Base-by-base conservation (phyloP, 1,139 yeast genomes). In the Pichia inconspicua region DNA sequence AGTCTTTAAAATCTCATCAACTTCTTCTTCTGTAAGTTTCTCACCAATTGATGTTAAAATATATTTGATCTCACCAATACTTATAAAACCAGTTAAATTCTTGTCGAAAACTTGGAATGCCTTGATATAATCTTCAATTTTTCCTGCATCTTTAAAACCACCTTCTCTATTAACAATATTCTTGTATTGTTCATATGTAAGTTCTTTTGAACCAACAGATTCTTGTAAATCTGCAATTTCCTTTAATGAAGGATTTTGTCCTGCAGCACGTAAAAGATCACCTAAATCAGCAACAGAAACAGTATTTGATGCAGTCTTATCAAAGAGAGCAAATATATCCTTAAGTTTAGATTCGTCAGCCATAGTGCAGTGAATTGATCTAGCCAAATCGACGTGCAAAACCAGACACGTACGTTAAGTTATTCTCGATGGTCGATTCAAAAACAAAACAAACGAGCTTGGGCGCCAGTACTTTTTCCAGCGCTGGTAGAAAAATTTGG, bases 31-130 rank as follows among this genome's bases (percentile, higher is more conserved):
- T 25, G 83, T 70, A 60, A 92, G 75, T 69, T 90, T 89, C 69
- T 92, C 97, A 50, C 97, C 97, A 59, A 90, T 81, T 12, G 95
- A 84, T 25, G 97, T 90, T 66, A 92, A 75, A 65, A 92, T 88
- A 69, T 92, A 92, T 67, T 95, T 80, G 61, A 92, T 78, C 69
- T 94, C 97, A 51, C 99, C 99, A 42, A 92, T 96, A 39, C 97
- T 95, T 60, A 92, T 92, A 70, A 83, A 84, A 8, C 99, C 99
- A 22, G 97, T 84, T 56, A 84, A 81, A 57, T 89, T 96, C 72
- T 90, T 94, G 71, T 92, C 99, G 58, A 92, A 92, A 11, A 92
- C 97, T 70, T 92, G 97, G 78, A 92, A 92, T 1, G 97, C 98
- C 63, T 94, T 86, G 62, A 92, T 81, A 69, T 92, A 92, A 67